Conservation (phyloP, 148 eudicot genomes). For the Rheum nobile region DNA sequence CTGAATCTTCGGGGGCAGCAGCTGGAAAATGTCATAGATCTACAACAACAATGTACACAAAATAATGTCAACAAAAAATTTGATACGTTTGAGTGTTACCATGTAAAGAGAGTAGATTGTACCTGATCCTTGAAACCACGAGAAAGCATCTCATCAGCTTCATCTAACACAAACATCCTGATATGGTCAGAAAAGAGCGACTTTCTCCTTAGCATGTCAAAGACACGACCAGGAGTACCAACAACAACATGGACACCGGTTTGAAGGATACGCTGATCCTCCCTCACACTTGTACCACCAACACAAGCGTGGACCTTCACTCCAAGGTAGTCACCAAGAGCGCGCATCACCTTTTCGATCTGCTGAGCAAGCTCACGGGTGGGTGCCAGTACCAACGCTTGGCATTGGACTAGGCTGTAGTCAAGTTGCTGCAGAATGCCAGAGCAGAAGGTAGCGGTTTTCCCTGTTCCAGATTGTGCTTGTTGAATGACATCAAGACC, state of each 20-base stretch:
- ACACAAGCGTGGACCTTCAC: conserved; percentile 46
- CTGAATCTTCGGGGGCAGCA: conserved; percentile 34
- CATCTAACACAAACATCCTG: conserved; percentile 41
- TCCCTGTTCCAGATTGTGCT: conserved; percentile 41
- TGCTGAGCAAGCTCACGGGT: conserved; percentile 42
- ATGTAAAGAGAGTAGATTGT: no score
- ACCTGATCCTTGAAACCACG: conserved; percentile 51
- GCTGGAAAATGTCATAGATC: conserved; percentile 45
- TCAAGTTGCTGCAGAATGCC: conserved; percentile 39
- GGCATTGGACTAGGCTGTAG: conserved; percentile 28
- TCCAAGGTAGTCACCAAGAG: conserved; percentile 39
- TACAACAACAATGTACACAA: conserved; percentile 1
- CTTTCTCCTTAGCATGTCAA: conserved; percentile 36
- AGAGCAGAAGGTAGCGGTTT: conserved; percentile 43
- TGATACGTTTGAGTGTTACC: not conserved
- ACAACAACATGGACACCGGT: conserved; percentile 44
- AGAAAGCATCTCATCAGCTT: conserved; percentile 45
- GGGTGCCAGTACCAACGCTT: conserved; percentile 43
- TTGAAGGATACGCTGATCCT: conserved; percentile 37
- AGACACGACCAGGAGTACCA: conserved; percentile 47
- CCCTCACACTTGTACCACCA: conserved; percentile 36
- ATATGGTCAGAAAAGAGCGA: conserved; percentile 28
- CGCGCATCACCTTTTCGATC: conserved; percentile 44
- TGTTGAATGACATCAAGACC: conserved; percentile 46
- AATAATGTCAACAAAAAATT: not conserved